Base-by-base conservation (phyloP, 306 rosid genomes). In the Nissolia schottii region DNA sequence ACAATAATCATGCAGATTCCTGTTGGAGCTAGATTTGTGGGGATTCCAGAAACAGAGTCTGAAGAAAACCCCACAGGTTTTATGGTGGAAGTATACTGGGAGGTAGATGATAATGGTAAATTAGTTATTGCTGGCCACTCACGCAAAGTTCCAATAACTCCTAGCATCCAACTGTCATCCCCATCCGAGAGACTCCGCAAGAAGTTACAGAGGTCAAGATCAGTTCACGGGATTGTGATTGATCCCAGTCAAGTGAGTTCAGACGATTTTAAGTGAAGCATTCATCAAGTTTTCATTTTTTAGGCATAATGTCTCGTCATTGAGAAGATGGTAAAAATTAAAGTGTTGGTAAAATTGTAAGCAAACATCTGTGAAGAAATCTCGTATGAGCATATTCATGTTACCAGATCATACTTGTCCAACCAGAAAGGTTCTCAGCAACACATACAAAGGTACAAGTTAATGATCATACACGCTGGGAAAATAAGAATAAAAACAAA, bases 71-170 rank as follows among this genome's bases (percentile, higher is more conserved):
- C 92, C 16, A 83, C 82, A 51, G 98, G 97, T 29, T 64, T 72
- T 12, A 89, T 90, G 97, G 96, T 90, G 58, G 89, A 90, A 83
- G 93, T 87, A 24, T 80, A 86, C 35, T 87, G 98, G 98, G 91
- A 87, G 59, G 96, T 85, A 87, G 93, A 90, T 79, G 97, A 93
- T 40, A 67, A 81, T 1, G 97, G 97, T 37, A 68, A 88, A 6
- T 85, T 89, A 6, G 86, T 93, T 84, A 61, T 93, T 32, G 68
- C 90, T 2, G 88, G 92, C 19, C 93, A 87, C 84, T 85, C 98
- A 0, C 57, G 23, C 11, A 80, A 86, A 79, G 82, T 81, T 68
- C 87, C 87, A 29, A 35, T 80, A 25, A 92, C 93, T 61, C 76
- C 77, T 7, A 43, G 60, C n/a, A 67, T 79, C 40, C 75, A 69